Evolutionary conservation across 768 basidiomycete genomes (phyloP), one percentile per base, ranked within the genome.

Genomic region (Chalciporus sphaerocephalus): DNA sequence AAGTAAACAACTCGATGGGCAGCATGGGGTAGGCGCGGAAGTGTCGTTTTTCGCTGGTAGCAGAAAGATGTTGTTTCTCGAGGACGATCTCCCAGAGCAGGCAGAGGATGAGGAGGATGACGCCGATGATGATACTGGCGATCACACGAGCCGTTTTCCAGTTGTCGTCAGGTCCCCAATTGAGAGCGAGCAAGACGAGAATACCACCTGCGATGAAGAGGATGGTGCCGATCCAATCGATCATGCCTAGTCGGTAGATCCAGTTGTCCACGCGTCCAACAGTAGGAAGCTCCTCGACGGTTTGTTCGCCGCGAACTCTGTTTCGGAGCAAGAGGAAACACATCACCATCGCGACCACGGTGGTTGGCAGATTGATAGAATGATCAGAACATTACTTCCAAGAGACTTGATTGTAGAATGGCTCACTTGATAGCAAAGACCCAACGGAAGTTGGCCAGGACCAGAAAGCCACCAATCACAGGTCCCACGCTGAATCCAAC

Each of bases 401-500:
- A 10, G 13, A 13, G 6, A 10, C 8, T 15, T 18, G 9, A 20
- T n/a, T 6, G 6, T 13, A 13, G 18, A 22, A 24, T 1, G 3
- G 45, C 74, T 49, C 38, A 74, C 74, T 79, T 79, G 62, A 79
- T 78, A 3, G 69, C 77, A 47, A 78, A 79, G 13, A 79, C 69
- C 78, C 76, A 79, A 17, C 78, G 69, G 57, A 74, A 78, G 40
- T 59, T 72, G 7, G 68, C 56, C 2, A 56, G 50, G 2, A 70
- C 57, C 12, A 78, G 56, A 20, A 50, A 68, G 7, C 75, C 76
- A 7, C 62, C 62, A 40, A 76, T 68, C 34, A 70, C 56, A 0
- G 77, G 78, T 2, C 76, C 77, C 6, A 69, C 40, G 24, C 58
- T 60, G 41, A 62, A 78, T 1, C 76, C 74, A 35, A 74, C 43